Base-by-base conservation (phyloP, 2,329 filamentous ascomycete species). In the Paradendryphiella salina region DNA sequence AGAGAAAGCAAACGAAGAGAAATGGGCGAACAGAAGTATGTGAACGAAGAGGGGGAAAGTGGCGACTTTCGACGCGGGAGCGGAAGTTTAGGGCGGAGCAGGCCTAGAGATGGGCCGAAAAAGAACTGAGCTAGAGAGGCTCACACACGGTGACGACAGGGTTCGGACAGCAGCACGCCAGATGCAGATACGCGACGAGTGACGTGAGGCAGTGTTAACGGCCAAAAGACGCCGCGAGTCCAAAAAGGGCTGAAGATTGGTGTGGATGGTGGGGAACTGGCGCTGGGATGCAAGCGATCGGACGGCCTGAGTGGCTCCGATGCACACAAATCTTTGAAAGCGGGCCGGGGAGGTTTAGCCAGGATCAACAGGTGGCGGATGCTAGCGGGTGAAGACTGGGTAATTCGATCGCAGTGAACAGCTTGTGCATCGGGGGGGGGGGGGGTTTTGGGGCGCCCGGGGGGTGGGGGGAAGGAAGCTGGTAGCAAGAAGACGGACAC, bases 101-200 rank as follows among this genome's bases (percentile, higher is more conserved):
- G 60, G 56, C 54, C 52, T 48, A 54, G 32, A 59, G 50, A 63
- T 65, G 58, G 62, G 65, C 64, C 65, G 66, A 65, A 55, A 42
- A 56, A 50, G 18, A 57, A 49, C 46, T 54, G 57, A 61, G 60
- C 59, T 60, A 61, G 52, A 48, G 31, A 43, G 23, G 47, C 48
- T 46, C 43, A 51, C 56, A 47, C 46, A 53, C 59, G 47, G 59
- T 46, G 50, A 53, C 35, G 53, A 52, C 53, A 59, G 56, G 60
- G 59, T 41, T 48, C 51, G 41, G 51, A 49, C 53, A 59, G 47
- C 43, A 52, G 32, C 26, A 47, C 42, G 53, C 50, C 51, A 46
- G 50, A 63, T 57, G 15, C 44, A 59, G 59, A 52, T 60, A 50
- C 33, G 58, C 56, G 60, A 61, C 51, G 38, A 50, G 48, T 54